phyloP scores from a whole-genome alignment of 2,329 filamentous ascomycete genomes.

The Diaporthe sp. region DNA sequence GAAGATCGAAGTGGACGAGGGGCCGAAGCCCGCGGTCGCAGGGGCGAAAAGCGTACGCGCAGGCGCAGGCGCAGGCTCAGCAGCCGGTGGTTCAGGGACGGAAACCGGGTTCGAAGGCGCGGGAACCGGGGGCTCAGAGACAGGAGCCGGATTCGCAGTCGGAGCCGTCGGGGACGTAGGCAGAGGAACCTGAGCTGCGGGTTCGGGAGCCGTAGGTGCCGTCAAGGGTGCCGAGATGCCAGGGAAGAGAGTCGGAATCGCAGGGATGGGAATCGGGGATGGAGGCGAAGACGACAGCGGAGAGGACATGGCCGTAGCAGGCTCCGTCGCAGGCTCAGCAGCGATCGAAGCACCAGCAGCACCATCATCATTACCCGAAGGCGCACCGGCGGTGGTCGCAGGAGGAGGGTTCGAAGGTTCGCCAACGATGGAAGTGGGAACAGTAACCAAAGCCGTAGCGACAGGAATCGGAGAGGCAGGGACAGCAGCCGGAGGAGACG shows the following conservation, averaged over 20 bases:
- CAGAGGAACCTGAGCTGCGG: no score
- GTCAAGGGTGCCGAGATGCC: no score
- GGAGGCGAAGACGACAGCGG: background rate
- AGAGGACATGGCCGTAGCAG: background rate
- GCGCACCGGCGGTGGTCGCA: background rate
- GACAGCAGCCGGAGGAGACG: no score
- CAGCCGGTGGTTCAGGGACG: background rate
- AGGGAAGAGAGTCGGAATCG: no score
- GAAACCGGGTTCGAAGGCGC: no score
- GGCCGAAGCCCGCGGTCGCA: background rate
- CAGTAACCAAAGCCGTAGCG: no score
- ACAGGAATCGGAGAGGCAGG: no score
- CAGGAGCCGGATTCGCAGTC: background rate
- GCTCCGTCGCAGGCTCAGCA: background rate
- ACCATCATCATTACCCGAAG: background rate
- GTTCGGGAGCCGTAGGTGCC: no score
- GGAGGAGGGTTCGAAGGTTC: background rate
- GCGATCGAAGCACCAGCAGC: background rate
- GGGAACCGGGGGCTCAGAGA: background rate
- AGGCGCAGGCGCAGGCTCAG: background rate
- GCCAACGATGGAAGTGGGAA: no score
- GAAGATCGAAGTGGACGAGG: no score
- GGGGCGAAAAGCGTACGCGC: background rate
- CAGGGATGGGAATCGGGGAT: background rate
- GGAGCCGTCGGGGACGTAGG: background rate